phyloP scores from a whole-genome alignment of 164 flowering plant genomes.

The Cinnamomum micranthum region DNA sequence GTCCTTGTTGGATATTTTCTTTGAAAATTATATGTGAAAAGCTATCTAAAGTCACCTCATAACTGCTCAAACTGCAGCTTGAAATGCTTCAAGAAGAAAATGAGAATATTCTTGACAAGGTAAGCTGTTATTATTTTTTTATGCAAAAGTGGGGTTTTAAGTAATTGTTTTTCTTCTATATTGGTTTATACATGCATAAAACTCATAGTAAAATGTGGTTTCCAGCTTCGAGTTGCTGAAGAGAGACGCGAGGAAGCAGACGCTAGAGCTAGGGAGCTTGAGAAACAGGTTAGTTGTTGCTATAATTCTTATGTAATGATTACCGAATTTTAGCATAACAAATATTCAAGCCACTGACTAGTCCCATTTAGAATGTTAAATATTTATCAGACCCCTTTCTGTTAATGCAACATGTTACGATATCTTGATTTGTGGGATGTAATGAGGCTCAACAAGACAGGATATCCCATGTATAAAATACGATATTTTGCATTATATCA shows the following conservation, averaged over 20 bases:
- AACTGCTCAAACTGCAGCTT: slow-evolving; percentile 54
- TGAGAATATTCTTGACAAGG: slow-evolving; percentile 76
- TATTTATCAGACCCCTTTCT: not conserved
- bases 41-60: not conserved
- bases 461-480: too few relatives aligned
- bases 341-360: not conserved
- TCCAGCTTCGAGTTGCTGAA: slow-evolving; percentile 84
- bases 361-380: not conserved
- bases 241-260: slow-evolving; percentile 86
- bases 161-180: not conserved
- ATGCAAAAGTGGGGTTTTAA: not conserved
- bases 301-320: not conserved
- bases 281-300: slow-evolving; percentile 69
- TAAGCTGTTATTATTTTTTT: slow-evolving; percentile 16
- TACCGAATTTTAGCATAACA: not conserved
- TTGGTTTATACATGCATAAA: not conserved
- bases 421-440: too few relatives aligned
- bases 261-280: slow-evolving; percentile 87
- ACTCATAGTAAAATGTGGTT: slow-evolving; percentile 15
- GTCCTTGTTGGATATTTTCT: not conserved
- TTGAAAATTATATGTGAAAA: not conserved
- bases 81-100: slow-evolving; percentile 98
- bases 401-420: not conserved
- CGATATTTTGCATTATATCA: too few relatives aligned
- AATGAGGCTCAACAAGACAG: too few relatives aligned